phyloP scores from a whole-genome alignment of 805 yeast species.

The Saturnispora galanensis region DNA sequence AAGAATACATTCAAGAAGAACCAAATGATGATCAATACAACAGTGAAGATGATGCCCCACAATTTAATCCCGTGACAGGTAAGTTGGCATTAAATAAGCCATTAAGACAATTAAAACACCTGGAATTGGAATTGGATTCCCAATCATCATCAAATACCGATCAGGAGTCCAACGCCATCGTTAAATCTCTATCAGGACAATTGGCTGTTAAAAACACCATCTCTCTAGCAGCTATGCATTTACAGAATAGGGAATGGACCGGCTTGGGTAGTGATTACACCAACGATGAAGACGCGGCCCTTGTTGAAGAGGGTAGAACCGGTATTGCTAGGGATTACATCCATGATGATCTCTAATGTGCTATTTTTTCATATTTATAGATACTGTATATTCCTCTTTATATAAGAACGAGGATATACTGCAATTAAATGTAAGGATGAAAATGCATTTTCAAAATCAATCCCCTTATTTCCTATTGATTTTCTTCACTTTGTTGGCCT shows the following conservation, averaged over 20 bases:
- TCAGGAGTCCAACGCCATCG: constrained; percentile 30
- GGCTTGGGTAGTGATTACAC: constrained; percentile 83
- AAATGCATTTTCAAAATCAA: background rate
- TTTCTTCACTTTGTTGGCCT: constrained; percentile 1
- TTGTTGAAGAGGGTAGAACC: constrained; percentile 67
- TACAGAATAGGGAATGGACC: constrained; percentile 71
- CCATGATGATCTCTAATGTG: constrained; percentile 4
- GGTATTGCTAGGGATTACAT: constrained; percentile 88
- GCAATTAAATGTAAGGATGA: background rate
- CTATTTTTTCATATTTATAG: background rate
- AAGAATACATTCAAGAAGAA: constrained; percentile 20
- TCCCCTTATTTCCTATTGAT: background rate
- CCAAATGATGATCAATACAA: constrained; percentile 10
- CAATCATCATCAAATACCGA: constrained; percentile 16
- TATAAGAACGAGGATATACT: background rate
- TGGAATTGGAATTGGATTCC: constrained; percentile 45
- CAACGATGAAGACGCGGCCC: constrained; percentile 52
- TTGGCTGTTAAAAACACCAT: constrained; percentile 67
- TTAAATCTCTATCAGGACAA: constrained; percentile 45
- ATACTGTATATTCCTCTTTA: background rate
- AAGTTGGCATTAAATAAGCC: constrained; percentile 65
- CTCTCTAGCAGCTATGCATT: constrained; percentile 74
- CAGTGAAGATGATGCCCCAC: constrained; percentile 58
- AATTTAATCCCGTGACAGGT: constrained; percentile 86
- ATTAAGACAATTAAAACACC: constrained; percentile 52